These are phyloP conservation scores for Roridomyces roridus DNA, from an alignment of 768 basidiomycete genomes.

Conservation along the genomic window DNA sequence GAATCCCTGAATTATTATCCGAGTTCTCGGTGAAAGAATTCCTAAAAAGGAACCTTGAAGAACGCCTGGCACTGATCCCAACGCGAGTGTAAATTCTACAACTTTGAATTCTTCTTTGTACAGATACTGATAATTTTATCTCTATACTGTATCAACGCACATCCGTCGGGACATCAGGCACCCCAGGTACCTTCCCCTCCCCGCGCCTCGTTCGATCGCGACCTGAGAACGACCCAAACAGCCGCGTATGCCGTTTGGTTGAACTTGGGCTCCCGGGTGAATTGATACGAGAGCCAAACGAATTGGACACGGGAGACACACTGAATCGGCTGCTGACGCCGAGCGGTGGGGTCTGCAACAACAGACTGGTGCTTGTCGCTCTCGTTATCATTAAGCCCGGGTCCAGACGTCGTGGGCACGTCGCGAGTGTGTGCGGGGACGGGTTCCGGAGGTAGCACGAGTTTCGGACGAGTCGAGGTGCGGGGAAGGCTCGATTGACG, in stretches of 20 bases:
- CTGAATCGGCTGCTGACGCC: constrained; percentile 26
- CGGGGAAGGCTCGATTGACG: constrained; percentile 1
- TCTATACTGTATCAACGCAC: background rate
- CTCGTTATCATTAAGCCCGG: background rate
- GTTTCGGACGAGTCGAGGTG: constrained; percentile 12
- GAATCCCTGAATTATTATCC: no score
- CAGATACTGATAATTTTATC: no score
- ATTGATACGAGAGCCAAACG: constrained; percentile 15
- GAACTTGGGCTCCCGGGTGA: background rate
- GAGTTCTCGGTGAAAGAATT: no score
- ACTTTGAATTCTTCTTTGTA: no score
- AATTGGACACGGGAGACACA: constrained; percentile 16
- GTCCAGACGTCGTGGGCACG: no score
- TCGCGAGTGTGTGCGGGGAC: background rate
- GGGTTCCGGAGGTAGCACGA: background rate
- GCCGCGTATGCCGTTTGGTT: background rate
- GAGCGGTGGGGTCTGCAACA: no score
- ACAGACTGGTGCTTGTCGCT: no score
- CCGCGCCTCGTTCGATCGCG: background rate
- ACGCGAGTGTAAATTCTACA: no score
- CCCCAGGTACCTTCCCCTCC: no score
- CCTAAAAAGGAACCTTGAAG: no score
- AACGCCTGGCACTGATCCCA: no score
- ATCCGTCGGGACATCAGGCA: constrained; percentile 7
- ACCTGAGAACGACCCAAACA: constrained; percentile 1